Base-by-base conservation (phyloP, 108 stramenopile genomes). In the Cyclotella choctawhatcheeana region DNA sequence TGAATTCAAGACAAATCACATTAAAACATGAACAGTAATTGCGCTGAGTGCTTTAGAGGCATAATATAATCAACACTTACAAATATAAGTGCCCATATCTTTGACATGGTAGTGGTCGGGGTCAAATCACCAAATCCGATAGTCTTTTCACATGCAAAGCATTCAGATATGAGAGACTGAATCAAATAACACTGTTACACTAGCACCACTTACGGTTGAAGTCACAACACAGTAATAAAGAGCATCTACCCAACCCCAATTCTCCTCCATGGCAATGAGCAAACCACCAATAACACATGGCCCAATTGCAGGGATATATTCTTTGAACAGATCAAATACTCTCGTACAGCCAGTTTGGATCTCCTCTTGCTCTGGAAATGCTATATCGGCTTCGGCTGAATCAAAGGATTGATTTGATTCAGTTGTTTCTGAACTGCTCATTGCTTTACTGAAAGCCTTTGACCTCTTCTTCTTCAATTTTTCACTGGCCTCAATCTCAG, bases 211-310 rank as follows among this genome's bases (percentile, higher is more conserved):
- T 32, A 74, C 64, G 18, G 85, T 85, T 22, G 82, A 82, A 2
- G 88, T 85, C 4, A 85, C 84, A 26, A 86, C 69, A 66, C 82
- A 76, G 51, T 77, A 88, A 58, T 88, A 88, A 45, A 88, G 29
- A 10, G 77, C 35, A 31, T 82, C 78, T 27, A 74, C 67, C 65
- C 67, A 72, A 32, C 43, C 35, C 66, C 82, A 81, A 63, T 55
- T 47, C 25, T 71, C 66, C 62, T 52, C 58, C 59, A 13, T 2
- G 34, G 67, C 74, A 44, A 76, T 63, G 2, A 62, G 44, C 8
- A 76, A 44, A 10, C 48, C 74, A 3, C 74, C 74, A 14, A 76
- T 52, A 20, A 76, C 25, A 50, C 67, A 27, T 17, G 67, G 67
- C 6, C 35, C 45, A 24, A 76, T 53, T 20, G 63, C 67, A 8